A percentile compares a stretch with the other conserved stretches of the same genome.
Evolutionary conservation across 345 rosid species (phyloP).

Genomic region (Ceriops zippeliana): DNA sequence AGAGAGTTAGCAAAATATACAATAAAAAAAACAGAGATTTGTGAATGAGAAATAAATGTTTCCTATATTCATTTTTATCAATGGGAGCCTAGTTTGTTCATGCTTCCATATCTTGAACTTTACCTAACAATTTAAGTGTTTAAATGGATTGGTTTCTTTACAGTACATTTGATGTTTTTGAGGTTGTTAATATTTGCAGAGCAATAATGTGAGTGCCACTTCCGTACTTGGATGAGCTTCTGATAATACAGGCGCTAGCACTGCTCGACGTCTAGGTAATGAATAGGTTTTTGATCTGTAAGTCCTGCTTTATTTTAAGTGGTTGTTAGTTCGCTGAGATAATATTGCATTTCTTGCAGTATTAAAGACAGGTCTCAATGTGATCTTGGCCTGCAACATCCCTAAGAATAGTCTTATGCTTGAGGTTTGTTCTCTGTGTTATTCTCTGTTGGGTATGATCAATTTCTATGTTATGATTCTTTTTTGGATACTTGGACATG

Average conservation of each 20-base stretch:
- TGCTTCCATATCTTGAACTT: too few relatives aligned
- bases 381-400: conserved; percentile 75
- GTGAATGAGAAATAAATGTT: too few relatives aligned
- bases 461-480: not conserved
- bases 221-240: conserved; percentile 76
- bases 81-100: too few relatives aligned
- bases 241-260: conserved; percentile 84
- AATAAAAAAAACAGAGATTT: too few relatives aligned
- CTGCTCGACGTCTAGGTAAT: conserved; percentile 82
- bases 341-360: conserved; percentile 36
- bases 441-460: not conserved
- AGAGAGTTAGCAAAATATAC: too few relatives aligned
- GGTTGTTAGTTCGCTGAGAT: not conserved
- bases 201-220: conserved; percentile 61
- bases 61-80: too few relatives aligned
- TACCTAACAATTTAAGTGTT: too few relatives aligned
- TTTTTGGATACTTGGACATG: not conserved
- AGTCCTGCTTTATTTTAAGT: not conserved
- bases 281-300: not conserved
- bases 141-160: too few relatives aligned
- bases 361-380: conserved; percentile 75
- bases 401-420: conserved; percentile 84
- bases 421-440: conserved; percentile 46
- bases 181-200: conserved; percentile 33
- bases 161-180: not conserved